Conservation (phyloP, 345 rosid species). For the Jatropha curcas region DNA sequence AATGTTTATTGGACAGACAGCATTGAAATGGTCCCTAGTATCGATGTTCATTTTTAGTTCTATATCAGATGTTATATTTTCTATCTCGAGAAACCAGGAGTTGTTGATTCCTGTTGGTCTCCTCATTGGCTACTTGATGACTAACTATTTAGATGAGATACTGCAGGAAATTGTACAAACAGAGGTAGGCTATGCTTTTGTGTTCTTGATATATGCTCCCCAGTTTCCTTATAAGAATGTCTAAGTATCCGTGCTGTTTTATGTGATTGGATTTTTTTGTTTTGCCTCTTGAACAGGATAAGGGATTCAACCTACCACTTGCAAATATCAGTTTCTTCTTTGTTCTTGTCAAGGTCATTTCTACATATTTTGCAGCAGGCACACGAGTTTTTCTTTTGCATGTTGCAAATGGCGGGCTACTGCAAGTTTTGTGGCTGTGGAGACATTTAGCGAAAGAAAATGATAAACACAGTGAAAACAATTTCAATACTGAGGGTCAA, state of each 20-base stretch:
- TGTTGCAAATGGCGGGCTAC: slow-evolving; percentile 56
- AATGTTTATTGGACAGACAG: slow-evolving; percentile 29
- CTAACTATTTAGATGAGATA: slow-evolving; percentile 45
- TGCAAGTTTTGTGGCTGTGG: slow-evolving; percentile 58
- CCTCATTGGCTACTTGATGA: slow-evolving; percentile 39
- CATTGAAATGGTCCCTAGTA: slow-evolving; percentile 43
- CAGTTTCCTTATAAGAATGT: neutral
- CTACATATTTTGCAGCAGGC: slow-evolving; percentile 24
- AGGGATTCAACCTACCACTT: slow-evolving; percentile 24
- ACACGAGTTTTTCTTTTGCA: slow-evolving; percentile 39
- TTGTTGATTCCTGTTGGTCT: slow-evolving; percentile 52
- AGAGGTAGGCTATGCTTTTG: slow-evolving; percentile 31
- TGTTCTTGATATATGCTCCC: neutral
- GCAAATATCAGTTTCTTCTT: slow-evolving; percentile 36
- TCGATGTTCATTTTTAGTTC: slow-evolving; percentile 25
- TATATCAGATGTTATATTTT: slow-evolving; percentile 41
- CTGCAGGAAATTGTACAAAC: slow-evolving; percentile 19
- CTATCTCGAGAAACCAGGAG: slow-evolving; percentile 43
- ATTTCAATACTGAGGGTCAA: neutral
- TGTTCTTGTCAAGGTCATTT: slow-evolving; percentile 37
- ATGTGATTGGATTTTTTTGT: neutral
- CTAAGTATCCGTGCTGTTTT: neutral
- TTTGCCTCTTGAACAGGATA: slow-evolving; percentile 32
- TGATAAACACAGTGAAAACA: slow-evolving; percentile 1
- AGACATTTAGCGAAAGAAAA: slow-evolving; percentile 21